Base-by-base conservation (phyloP, 805 yeast genomes). In the Alloascoidea hylecoeti region DNA sequence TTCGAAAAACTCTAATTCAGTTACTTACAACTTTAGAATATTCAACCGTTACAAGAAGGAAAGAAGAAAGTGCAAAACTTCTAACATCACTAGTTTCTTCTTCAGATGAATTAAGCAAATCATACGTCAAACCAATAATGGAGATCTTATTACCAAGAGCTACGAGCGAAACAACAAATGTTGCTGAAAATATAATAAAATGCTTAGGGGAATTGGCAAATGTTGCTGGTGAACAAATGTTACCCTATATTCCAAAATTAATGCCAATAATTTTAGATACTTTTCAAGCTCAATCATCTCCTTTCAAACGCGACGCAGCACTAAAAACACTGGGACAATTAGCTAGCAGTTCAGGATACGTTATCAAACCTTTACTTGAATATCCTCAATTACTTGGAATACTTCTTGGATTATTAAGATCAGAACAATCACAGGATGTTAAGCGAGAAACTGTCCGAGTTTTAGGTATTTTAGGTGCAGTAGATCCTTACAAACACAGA, bases 401-500 rank as follows among this genome's bases (percentile, higher is more conserved):
- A 56, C 61, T 92, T 19, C 83, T 86, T 3, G 78, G 76, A 39
- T 85, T 92, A 33, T 60, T 92, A 39, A 82, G 82, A 45, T 74
- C 86, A 41, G 96, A 89, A 49, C 71, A 75, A 6, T 73, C 94
- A 0, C 70, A 78, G 2, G 60, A 70, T 3, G 76, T 84, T 4
- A 73, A 92, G 49, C 64, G 95, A 41, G 97, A 92, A 53, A 81
- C 96, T 0, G 95, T 92, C 1, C 69, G 89, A 45, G 58, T 92
- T 16, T 63, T 92, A 40, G 99, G 99, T 51, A 86, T 88, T 23
- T 61, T 92, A 33, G 99, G 99, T 44, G 98, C 98, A 0, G 62
- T 92, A 36, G 98, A 92, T 57, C 99, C 99, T 1, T 92, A 89
- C 53, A 88, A 84, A 51, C 94, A 86, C 47, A 74, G 95, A 40